A percentile compares a stretch with the other conserved stretches of the same genome.
These are phyloP conservation scores for Mikania micrantha DNA, from an alignment of 129 eudicot species.

Conservation along the genomic window DNA sequence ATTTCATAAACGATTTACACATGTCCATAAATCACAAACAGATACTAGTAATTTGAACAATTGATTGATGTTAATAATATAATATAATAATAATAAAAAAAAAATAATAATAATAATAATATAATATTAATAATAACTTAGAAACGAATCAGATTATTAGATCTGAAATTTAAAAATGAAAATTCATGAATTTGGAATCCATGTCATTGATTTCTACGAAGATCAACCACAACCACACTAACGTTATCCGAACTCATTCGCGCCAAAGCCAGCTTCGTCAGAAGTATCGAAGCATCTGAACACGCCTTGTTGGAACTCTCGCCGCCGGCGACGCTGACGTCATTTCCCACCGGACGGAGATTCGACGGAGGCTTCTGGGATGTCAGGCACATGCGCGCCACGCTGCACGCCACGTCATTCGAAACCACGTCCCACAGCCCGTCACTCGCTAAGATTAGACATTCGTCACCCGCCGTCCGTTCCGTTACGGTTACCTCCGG, in stretches of 20 bases:
- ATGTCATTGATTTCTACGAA: slow-evolving; percentile 35
- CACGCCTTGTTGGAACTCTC: slow-evolving; percentile 91
- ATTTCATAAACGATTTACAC: too few relatives aligned
- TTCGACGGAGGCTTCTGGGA: slow-evolving; percentile 36
- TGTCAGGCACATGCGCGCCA: slow-evolving; percentile 77
- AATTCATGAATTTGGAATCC: too few relatives aligned
- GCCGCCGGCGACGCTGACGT: slow-evolving; percentile 30
- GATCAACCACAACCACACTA: slow-evolving; percentile 85
- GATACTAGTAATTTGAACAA: too few relatives aligned
- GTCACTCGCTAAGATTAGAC: slow-evolving; percentile 79
- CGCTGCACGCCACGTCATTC: slow-evolving; percentile 81
- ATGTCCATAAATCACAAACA: too few relatives aligned
- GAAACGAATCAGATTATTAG: too few relatives aligned
- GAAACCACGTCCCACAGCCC: slow-evolving; percentile 98
- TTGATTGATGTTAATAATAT: too few relatives aligned
- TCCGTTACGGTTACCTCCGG: slow-evolving; percentile 94
- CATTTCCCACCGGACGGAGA: slow-evolving; percentile 54
- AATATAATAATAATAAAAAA: too few relatives aligned
- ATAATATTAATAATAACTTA: too few relatives aligned
- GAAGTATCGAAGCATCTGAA: slow-evolving; percentile 79
- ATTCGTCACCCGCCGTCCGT: slow-evolving; percentile 67
- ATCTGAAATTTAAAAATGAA: too few relatives aligned
- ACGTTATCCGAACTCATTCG: slow-evolving; percentile 81
- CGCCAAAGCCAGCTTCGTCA: slow-evolving; percentile 89
- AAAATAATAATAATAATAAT: too few relatives aligned